These are phyloP conservation scores for Podila verticillata DNA, from an alignment of 192 early-diverging fungal genomes.

Conservation along the genomic window DNA sequence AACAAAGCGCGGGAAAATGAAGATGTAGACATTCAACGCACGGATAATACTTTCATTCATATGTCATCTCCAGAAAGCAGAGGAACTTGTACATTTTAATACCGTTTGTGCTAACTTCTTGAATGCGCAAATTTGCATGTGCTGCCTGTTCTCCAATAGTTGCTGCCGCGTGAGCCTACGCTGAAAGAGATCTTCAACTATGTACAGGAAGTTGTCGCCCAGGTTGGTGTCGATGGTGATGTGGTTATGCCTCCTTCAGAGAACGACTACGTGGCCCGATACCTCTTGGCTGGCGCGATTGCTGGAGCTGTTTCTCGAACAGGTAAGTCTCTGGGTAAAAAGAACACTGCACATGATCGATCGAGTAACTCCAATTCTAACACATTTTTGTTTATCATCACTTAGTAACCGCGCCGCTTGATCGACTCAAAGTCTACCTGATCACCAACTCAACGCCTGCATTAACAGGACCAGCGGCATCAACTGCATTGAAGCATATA, in stretches of 20 bases:
- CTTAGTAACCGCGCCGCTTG: constrained; percentile 70
- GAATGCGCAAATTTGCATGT: too few relatives aligned
- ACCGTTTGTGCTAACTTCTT: too few relatives aligned
- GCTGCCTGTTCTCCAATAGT: constrained; percentile 19
- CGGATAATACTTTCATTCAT: not conserved
- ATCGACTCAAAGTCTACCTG: constrained; percentile 74
- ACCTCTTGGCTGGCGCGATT: constrained; percentile 75
- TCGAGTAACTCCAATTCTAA: too few relatives aligned
- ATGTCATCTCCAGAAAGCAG: not conserved
- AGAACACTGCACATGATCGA: not conserved
- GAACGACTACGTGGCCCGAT: constrained; percentile 64
- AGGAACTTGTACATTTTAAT: not conserved
- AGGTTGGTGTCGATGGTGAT: constrained; percentile 75
- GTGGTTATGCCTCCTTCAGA: constrained; percentile 66
- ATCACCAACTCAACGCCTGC: constrained; percentile 53
- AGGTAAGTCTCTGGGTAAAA: constrained; percentile 27
- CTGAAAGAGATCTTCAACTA: constrained; percentile 72
- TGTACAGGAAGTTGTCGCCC: constrained; percentile 63
- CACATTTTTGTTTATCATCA: too few relatives aligned
- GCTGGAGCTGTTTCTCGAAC: constrained; percentile 79
- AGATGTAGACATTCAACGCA: too few relatives aligned
- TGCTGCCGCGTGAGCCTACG: constrained; percentile 69
- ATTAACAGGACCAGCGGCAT: constrained; percentile 20
- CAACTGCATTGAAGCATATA: constrained; percentile 47
- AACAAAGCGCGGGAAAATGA: constrained; percentile 1